These are phyloP conservation scores for Schizochytrium sp. DNA, from an alignment of 108 stramenopile genomes.

Conservation along the genomic window DNA sequence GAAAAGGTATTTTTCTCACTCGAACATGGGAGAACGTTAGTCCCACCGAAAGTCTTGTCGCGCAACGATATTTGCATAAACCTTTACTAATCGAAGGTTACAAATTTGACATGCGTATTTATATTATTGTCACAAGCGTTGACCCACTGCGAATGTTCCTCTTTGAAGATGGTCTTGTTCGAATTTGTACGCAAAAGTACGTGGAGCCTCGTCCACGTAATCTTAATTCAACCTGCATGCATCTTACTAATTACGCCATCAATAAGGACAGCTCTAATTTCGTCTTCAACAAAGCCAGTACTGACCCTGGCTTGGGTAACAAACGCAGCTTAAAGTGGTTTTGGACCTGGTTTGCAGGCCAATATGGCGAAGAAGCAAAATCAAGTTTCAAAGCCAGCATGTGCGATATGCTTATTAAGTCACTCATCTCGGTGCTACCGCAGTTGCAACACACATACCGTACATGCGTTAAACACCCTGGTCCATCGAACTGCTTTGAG, in stretches of 20 bases:
- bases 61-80: constrained; percentile 82
- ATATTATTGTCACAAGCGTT: constrained; percentile 83
- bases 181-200: constrained; percentile 83
- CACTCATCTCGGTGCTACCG: constrained; percentile 79
- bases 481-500: constrained; percentile 73
- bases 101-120: constrained; percentile 88
- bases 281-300: constrained; percentile 60
- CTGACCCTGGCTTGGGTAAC: constrained; percentile 70
- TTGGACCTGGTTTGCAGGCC: constrained; percentile 73
- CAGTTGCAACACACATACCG: constrained; percentile 78
- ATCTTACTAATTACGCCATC: constrained; percentile 88
- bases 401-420: constrained; percentile 80
- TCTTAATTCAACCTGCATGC: constrained; percentile 82
- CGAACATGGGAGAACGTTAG: constrained; percentile 74
- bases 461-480: constrained; percentile 64
- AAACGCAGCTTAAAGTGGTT: constrained; percentile 84
- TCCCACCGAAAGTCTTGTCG: constrained; percentile 77
- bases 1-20: constrained; percentile 83
- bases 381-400: constrained; percentile 79
- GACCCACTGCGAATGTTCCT: constrained; percentile 82
- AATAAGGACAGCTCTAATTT: constrained; percentile 72
- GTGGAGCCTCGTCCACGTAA: constrained; percentile 76
- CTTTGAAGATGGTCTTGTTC: constrained; percentile 81
- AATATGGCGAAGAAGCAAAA: constrained; percentile 72
- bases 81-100: constrained; percentile 85